Evolutionary conservation across 306 rosid genomes (phyloP).

Genomic region (Albizia julibrissin): DNA sequence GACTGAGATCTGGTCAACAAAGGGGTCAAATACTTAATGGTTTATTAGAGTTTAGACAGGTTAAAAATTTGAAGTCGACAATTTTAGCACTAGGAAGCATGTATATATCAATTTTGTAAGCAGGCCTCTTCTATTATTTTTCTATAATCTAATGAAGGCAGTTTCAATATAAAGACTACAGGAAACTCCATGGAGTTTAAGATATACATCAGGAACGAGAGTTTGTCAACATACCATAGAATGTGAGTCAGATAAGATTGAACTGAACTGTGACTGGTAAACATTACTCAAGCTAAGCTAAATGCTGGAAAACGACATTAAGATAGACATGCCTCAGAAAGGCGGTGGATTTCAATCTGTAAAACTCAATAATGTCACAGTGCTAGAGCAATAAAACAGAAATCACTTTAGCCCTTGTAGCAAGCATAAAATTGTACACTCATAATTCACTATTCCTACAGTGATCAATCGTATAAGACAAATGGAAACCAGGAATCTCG

Average conservation of each 20-base stretch:
- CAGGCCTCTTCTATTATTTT: slow-evolving; percentile 4
- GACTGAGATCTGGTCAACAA: slow-evolving; percentile 39
- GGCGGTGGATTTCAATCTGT: not conserved
- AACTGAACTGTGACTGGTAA: not conserved
- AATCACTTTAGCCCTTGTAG: not conserved
- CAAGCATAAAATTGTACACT: not conserved
- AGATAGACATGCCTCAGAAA: not conserved
- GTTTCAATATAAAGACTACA: slow-evolving; percentile 9
- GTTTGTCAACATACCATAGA: not conserved
- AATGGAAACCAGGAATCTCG: not conserved
- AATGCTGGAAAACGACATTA: not conserved
- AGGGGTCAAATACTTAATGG: slow-evolving; percentile 6
- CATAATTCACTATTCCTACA: slow-evolving; percentile 14
- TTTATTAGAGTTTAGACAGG: slow-evolving; percentile 29
- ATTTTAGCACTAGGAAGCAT: slow-evolving; percentile 36
- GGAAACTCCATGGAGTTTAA: not conserved
- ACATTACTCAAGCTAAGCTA: not conserved
- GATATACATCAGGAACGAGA: slow-evolving; percentile 8
- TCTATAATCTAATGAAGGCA: slow-evolving; percentile 19
- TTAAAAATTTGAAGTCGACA: not conserved
- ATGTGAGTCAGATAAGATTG: not conserved
- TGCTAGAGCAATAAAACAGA: not conserved
- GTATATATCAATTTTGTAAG: slow-evolving; percentile 42
- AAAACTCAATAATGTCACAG: not conserved
- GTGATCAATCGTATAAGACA: not conserved